A percentile compares a stretch with the other conserved stretches of the same genome.
phyloP scores from a whole-genome alignment of 2,329 filamentous ascomycete genomes.

The Neopestalotiopsis clavispora region DNA sequence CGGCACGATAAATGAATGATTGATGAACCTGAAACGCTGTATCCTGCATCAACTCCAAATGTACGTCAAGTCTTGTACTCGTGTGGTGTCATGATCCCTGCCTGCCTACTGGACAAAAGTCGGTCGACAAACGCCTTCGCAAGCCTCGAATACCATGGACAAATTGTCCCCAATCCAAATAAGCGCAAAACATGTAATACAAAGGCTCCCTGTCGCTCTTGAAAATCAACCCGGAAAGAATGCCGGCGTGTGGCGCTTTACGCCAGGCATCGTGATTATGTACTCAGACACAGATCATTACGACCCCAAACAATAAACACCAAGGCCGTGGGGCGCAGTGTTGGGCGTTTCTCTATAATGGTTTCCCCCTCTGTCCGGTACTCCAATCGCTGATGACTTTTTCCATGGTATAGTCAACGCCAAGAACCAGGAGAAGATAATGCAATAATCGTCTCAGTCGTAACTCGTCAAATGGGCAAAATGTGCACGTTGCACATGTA shows the following conservation, averaged over 20 bases:
- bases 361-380: neutral
- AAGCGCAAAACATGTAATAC: conserved; percentile 7
- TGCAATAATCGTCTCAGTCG: conserved; percentile 26
- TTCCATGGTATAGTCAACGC: neutral
- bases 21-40: neutral
- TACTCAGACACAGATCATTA: conserved; percentile 31
- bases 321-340: conserved; percentile 36
- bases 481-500: conserved; percentile 11
- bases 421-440: conserved; percentile 6
- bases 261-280: conserved; percentile 25
- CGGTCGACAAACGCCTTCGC: neutral
- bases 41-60: conserved; percentile 10
- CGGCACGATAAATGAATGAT: neutral
- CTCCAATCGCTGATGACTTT: neutral
- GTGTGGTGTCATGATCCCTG: neutral
- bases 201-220: conserved; percentile 6
- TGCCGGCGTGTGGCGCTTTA: conserved; percentile 23
- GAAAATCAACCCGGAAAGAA: conserved; percentile 21
- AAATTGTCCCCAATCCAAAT: neutral
- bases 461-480: conserved; percentile 12
- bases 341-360: conserved; percentile 17
- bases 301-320: conserved; percentile 34
- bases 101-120: conserved; percentile 2
- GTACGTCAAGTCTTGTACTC: conserved; percentile 5
- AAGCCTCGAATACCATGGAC: neutral